Evolutionary conservation across 1,284 basidiomycete genomes (phyloP).

Genomic region (Termitomyces sp.): DNA sequence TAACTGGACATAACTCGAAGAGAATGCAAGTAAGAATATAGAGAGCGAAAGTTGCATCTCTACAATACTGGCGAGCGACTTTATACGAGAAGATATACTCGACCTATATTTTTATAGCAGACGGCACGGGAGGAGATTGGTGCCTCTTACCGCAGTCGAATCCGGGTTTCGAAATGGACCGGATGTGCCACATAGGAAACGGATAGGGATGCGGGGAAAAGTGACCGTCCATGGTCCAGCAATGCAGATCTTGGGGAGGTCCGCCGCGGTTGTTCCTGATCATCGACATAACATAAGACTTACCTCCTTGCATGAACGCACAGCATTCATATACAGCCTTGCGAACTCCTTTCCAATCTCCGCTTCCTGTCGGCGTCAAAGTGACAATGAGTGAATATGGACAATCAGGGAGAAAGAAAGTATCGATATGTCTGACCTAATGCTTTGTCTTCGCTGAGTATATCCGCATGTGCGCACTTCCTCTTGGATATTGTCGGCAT

Average conservation of each 20-base stretch:
- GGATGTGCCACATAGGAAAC: neutral
- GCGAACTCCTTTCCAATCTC: neutral
- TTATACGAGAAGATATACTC: neutral
- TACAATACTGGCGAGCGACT: neutral
- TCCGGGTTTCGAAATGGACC: neutral
- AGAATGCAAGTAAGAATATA: slow-evolving; percentile 1
- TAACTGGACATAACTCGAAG: neutral
- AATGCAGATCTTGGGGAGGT: neutral
- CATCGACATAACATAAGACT: neutral
- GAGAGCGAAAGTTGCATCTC: neutral
- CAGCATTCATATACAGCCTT: neutral
- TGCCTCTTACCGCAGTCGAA: too few species aligned
- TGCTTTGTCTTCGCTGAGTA: neutral
- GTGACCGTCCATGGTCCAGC: neutral
- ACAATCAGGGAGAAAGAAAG: neutral
- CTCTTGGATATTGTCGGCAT: neutral
- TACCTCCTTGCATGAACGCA: neutral
- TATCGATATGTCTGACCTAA: neutral
- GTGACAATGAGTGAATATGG: neutral
- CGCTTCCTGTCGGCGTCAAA: neutral
- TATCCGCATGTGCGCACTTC: neutral
- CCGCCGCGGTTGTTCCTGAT: too few species aligned
- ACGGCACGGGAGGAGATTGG: neutral
- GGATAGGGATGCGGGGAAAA: neutral
- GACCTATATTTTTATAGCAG: neutral